Base-by-base conservation (phyloP, 2,329 filamentous ascomycete genomes). In the Tolypocladium capitatum region DNA sequence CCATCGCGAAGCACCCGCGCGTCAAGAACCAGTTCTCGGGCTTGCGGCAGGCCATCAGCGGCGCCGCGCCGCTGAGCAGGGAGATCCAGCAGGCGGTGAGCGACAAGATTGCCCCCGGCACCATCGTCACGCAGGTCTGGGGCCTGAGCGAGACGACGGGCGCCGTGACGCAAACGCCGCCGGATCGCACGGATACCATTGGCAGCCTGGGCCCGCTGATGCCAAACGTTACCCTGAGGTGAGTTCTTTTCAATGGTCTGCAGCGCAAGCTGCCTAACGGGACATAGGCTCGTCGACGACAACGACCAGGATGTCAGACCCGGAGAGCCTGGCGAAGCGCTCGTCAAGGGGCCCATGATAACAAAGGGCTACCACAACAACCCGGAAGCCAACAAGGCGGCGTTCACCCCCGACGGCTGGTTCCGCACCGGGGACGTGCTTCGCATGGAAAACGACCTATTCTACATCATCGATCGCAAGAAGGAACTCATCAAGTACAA, bases 361-460 rank as follows among this genome's bases (percentile, higher is more conserved):
- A 84, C 83, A 55, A 77, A 78, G 63, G 85, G 83, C 8, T 90
- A 87, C 56, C 71, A 80, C 53, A 81, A 81, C 55, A 88, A 89
- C 53, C 69, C 75, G 0, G 69, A 78, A 52, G 83, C 79, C 0
- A 87, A 83, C 1, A 67, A 65, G 1, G 75, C 80, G 45, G 75
- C 81, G 0, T 76, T 87, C 47, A 61, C 59, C 0, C 10, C 43
- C 3, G 63, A 68, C 21, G 69, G 67, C 4, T 94, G 83, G 71
- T 89, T 91, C 71, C 83, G 83, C 57, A 90, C 86, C 0, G 87
- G 86, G 0, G 87, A 94, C 57, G 76, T 91, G 4, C 83, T 86
- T 0, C 77, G 82, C 50, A 78, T 86, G 61, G 81, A 89, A 53
- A 66, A 74, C 36, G 72, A 84, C 16, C 78, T 81, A 45, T 83